Evolutionary conservation across 495 filamentous ascomycete species (phyloP), one percentile per base, ranked within the genome.

Genomic region (Aspergillus haitiensis): DNA sequence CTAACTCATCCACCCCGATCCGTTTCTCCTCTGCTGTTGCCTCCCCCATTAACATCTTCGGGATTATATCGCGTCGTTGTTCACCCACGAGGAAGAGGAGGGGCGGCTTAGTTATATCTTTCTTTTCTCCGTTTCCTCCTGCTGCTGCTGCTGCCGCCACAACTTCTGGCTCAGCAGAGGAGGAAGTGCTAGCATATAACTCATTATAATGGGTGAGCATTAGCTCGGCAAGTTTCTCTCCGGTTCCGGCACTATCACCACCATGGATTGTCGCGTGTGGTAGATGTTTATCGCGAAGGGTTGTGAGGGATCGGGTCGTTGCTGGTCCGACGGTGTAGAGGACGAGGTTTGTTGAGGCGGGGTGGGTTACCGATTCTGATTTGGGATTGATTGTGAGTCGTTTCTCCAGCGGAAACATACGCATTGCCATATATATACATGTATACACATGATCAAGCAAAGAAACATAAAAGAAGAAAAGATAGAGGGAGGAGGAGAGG

Each of bases 321-420:
- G 94, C 94, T 7, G 94, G 93, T 0, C 94, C 94, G 58, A 98
- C 94, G 37, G 88, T 91, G 72, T 97, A 98, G 16, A 96, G 75
- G 31, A 86, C 82, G 46, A 90, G 67, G 44, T 79, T 67, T 51
- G 78, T 75, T 54, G 73, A 71, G 72, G 76, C 75, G 71, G 83
- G 21, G 40, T 56, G 5, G 65, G 62, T 52, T 72, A 67, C 63
- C 46, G 54, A 39, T 15, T 61, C 58, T 52, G 21, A 13, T 59
- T 34, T 18, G 18, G 6, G 18, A 7, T 54, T 58, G 18, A 7
- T 54, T 58, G 7, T 8, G 16, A 40, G 45, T 9, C 44, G 45
- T 11, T 9, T 11, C 35, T 42, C 9, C 1, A 27, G 21, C 21
- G 21, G 1, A 27, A 3, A 27, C 21, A 27, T 27, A 3, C 1